phyloP scores from a whole-genome alignment of 148 eudicot species.

The Limonium bicolor region DNA sequence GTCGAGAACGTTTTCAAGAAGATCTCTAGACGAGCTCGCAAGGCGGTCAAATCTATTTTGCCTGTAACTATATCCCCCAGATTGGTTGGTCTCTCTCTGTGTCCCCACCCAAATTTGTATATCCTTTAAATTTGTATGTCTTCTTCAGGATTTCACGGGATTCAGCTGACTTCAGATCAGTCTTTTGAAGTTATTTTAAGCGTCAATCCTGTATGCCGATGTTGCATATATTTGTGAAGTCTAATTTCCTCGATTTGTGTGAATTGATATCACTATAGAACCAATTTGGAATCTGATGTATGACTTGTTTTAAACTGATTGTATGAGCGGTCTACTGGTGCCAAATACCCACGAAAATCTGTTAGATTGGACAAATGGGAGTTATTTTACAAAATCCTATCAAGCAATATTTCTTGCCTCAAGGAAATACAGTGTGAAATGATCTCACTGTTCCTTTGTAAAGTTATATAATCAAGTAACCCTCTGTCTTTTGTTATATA shows the following conservation, averaged over 20 bases:
- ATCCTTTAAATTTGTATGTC: not conserved
- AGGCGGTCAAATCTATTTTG: constrained; percentile 78
- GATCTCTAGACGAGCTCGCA: constrained; percentile 67
- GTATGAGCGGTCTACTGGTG: too few relatives aligned
- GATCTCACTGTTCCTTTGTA: not conserved
- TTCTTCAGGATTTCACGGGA: not conserved
- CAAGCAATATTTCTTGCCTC: not conserved
- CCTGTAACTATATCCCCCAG: constrained; percentile 59
- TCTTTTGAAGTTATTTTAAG: not conserved
- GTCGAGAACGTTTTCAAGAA: constrained; percentile 70
- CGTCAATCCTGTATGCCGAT: not conserved
- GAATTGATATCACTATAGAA: not conserved
- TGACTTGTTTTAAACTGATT: too few relatives aligned
- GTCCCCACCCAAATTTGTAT: constrained; percentile 1
- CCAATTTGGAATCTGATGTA: too few relatives aligned
- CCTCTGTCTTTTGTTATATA: not conserved
- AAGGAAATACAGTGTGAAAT: not conserved
- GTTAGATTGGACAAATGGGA: too few relatives aligned
- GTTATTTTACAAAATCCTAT: too few relatives aligned
- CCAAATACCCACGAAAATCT: too few relatives aligned
- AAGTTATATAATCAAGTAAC: not conserved
- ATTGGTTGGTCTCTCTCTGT: constrained; percentile 33
- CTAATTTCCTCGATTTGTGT: not conserved
- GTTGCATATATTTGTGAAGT: not conserved
- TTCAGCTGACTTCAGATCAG: not conserved